phyloP scores from a whole-genome alignment of 176 grass and related monocot species.

The Bolboschoenus planiculmis region DNA sequence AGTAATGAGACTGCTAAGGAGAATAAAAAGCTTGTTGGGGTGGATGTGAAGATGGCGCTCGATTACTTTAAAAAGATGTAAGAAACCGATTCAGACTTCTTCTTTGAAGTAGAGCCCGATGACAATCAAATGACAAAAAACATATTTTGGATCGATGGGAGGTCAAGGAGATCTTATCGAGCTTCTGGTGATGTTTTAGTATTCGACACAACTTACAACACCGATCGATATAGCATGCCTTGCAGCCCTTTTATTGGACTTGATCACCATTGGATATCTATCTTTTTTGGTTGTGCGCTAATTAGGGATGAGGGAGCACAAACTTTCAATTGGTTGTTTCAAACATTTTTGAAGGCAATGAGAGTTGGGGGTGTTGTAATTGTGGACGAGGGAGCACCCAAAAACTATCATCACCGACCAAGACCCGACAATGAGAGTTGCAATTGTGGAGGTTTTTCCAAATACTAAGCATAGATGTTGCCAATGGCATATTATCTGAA shows the following conservation, averaged over 20 bases:
- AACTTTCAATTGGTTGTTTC: constrained; percentile 2
- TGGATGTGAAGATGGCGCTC: not conserved
- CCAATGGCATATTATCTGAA: not conserved
- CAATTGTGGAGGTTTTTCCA: not conserved
- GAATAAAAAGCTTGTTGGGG: not conserved
- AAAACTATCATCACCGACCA: not conserved
- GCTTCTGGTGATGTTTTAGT: not conserved
- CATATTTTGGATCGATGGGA: constrained; percentile 1
- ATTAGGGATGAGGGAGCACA: not conserved
- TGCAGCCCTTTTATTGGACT: not conserved
- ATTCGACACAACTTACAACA: constrained; percentile 2
- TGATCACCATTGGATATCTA: not conserved
- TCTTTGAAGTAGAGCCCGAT: not conserved
- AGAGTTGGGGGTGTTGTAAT: no score
- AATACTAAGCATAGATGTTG: not conserved
- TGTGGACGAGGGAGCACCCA: not conserved
- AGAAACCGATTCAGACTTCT: not conserved
- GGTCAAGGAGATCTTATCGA: not conserved
- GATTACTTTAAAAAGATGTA: not conserved
- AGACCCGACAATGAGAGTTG: not conserved
- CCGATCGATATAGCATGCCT: not conserved
- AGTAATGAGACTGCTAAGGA: not conserved
- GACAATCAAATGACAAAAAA: accelerated
- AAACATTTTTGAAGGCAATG: constrained; percentile 1
- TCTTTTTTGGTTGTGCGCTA: not conserved